Evolutionary conservation across 2,329 filamentous ascomycete species (phyloP).

Genomic region (Penicillium sp.): DNA sequence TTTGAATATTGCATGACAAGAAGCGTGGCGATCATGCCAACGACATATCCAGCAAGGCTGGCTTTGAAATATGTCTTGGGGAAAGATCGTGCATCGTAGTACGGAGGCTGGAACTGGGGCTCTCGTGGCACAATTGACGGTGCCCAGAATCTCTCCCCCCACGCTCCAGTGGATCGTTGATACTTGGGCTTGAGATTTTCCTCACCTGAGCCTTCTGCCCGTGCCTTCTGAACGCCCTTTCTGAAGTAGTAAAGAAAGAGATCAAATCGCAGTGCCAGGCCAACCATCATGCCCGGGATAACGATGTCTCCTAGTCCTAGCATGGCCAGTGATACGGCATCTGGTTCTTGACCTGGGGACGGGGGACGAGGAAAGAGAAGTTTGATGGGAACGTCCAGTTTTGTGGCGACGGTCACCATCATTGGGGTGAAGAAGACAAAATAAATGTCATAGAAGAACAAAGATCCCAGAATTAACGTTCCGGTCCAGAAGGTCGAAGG

Average conservation of each 20-base stretch:
- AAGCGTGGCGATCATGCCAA: slow-evolving; percentile 75
- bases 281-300: slow-evolving; percentile 86
- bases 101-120: slow-evolving; percentile 34
- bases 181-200: slow-evolving; percentile 37
- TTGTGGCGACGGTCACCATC: slow-evolving; percentile 69
- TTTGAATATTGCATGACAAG: slow-evolving; percentile 73
- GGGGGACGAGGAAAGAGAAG: slow-evolving; percentile 73
- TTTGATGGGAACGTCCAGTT: slow-evolving; percentile 89
- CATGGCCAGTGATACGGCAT: slow-evolving; percentile 60
- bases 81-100: slow-evolving; percentile 54
- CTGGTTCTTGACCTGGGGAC: slow-evolving; percentile 44
- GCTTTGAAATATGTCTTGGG: slow-evolving; percentile 83
- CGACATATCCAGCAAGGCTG: slow-evolving; percentile 70
- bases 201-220: slow-evolving; percentile 20
- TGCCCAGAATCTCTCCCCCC: slow-evolving; percentile 84
- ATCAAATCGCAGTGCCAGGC: slow-evolving; percentile 85
- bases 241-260: slow-evolving; percentile 77
- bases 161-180: slow-evolving; percentile 64
- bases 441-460: slow-evolving; percentile 95
- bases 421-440: slow-evolving; percentile 56
- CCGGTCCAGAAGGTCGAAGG: slow-evolving; percentile 85
- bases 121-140: slow-evolving; percentile 28
- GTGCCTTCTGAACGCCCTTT: slow-evolving; percentile 52
- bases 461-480: slow-evolving; percentile 68
- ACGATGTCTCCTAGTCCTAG: slow-evolving; percentile 94